Percentiles rank a stretch among this genome's conserved stretches.
Evolutionary conservation across 2,329 filamentous ascomycete species (phyloP).

Genomic region (Botrytis byssoidea): DNA sequence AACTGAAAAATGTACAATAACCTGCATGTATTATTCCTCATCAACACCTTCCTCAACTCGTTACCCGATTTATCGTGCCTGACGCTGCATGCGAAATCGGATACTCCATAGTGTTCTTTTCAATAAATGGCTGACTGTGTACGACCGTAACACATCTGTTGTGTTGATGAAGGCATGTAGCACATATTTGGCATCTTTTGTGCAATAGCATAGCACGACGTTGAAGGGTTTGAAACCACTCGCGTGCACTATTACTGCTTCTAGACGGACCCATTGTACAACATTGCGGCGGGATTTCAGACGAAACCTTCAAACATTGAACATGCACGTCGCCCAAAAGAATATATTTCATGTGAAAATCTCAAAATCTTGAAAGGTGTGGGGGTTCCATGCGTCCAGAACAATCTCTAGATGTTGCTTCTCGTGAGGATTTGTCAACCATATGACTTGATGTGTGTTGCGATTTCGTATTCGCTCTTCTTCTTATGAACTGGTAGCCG

Average conservation of each 20-base stretch:
- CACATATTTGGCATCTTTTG: not conserved
- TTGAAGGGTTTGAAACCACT: not conserved
- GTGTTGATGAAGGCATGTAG: not conserved
- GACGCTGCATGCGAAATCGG: conserved; percentile 2
- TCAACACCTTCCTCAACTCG: not conserved
- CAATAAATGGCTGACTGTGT: not conserved
- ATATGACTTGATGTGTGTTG: not conserved
- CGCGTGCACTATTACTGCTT: conserved; percentile 15
- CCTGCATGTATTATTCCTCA: not conserved
- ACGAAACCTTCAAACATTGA: not conserved
- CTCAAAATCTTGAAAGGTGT: not conserved
- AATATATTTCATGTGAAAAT: not conserved
- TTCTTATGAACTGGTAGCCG: not conserved
- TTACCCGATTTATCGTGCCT: not conserved
- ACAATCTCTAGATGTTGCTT: not conserved
- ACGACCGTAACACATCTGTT: not conserved
- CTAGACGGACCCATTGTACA: not conserved
- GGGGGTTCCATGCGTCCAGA: not conserved
- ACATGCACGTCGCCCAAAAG: conserved; percentile 9
- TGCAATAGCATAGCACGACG: not conserved
- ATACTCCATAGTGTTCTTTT: not conserved
- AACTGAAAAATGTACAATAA: not conserved
- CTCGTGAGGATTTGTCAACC: not conserved
- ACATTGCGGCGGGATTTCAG: not conserved
- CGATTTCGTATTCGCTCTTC: not conserved